Evolutionary conservation across 805 yeast species (phyloP).

Genomic region (Sugiyamaella chiloensis): DNA sequence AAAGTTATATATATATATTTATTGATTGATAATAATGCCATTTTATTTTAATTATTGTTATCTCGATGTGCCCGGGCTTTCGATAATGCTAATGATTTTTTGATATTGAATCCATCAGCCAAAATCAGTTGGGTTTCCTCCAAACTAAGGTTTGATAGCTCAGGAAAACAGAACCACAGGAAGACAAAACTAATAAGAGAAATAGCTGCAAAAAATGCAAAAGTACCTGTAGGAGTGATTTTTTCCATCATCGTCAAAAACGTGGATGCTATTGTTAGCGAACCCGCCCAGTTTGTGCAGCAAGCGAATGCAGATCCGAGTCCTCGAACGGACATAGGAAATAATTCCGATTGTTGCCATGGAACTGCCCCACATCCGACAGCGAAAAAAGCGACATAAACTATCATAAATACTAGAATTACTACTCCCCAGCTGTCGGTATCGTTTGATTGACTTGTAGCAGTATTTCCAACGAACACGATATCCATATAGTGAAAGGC

Average conservation of each 20-base stretch:
- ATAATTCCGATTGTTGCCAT: conserved; percentile 95
- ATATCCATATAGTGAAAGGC: conserved; percentile 80
- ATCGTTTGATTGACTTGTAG: conserved; percentile 41
- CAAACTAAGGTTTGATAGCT: conserved; percentile 15
- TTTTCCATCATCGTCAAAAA: conserved; percentile 90
- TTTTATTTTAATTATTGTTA: neutral
- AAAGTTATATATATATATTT: too few relatives aligned
- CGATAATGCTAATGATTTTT: conserved; percentile 15
- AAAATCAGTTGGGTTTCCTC: conserved; percentile 20
- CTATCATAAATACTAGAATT: conserved; percentile 77
- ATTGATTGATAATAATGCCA: too few relatives aligned
- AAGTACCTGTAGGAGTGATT: conserved; percentile 94
- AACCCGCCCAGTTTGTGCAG: conserved; percentile 95
- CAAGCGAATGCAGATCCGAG: conserved; percentile 87
- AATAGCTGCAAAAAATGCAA: conserved; percentile 33
- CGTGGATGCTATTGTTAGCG: conserved; percentile 83
- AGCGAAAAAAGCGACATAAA: conserved; percentile 86
- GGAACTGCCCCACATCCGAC: conserved; percentile 95
- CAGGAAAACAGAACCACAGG: conserved; percentile 17
- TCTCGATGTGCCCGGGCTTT: conserved; percentile 10
- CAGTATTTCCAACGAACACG: conserved; percentile 11
- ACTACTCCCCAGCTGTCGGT: conserved; percentile 79
- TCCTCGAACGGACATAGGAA: conserved; percentile 91
- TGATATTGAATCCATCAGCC: conserved; percentile 18
- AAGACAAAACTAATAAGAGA: conserved; percentile 16